Evolutionary conservation across 139 green algal genomes (phyloP).

Genomic region (Chlorella sp.): DNA sequence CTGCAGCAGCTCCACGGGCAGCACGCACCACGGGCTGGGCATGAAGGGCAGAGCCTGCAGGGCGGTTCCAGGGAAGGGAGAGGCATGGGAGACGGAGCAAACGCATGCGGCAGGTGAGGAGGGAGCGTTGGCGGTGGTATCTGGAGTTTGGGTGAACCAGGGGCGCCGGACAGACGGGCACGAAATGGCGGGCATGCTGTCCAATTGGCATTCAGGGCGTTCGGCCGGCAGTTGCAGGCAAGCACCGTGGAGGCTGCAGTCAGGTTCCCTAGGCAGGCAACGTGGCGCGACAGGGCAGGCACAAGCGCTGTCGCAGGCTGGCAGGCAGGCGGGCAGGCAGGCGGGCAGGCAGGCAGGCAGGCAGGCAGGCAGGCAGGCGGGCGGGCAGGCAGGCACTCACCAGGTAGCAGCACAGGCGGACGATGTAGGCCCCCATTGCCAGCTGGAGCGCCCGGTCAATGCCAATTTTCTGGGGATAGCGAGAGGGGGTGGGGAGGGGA

Average conservation of each 20-base stretch:
- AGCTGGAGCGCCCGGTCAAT: slow-evolving; percentile 19
- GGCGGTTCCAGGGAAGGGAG: no score
- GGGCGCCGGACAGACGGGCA: no score
- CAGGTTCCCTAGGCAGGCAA: no score
- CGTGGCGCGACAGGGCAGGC: no score
- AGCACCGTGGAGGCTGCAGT: neutral
- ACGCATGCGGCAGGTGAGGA: neutral
- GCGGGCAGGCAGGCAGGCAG: no score
- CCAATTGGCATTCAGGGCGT: no score
- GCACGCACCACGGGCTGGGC: slow-evolving; percentile 46
- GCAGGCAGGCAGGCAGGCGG: no score
- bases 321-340: no score
- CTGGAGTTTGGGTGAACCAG: neutral
- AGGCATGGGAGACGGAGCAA: neutral
- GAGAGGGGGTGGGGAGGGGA: neutral
- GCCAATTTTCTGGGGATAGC: slow-evolving; percentile 12
- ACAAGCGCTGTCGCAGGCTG: no score
- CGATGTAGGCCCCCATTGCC: slow-evolving; percentile 29
- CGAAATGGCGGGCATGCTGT: neutral
- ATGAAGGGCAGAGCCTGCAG: slow-evolving; percentile 25
- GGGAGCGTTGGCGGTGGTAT: no score
- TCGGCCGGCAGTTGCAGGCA: neutral
- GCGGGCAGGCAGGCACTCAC: neutral
- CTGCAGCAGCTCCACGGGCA: slow-evolving; percentile 55
- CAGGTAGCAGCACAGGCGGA: slow-evolving; percentile 32